Evolutionary conservation across 2,329 filamentous ascomycete genomes (phyloP).

Genomic region (Trichophyton benhamiae): DNA sequence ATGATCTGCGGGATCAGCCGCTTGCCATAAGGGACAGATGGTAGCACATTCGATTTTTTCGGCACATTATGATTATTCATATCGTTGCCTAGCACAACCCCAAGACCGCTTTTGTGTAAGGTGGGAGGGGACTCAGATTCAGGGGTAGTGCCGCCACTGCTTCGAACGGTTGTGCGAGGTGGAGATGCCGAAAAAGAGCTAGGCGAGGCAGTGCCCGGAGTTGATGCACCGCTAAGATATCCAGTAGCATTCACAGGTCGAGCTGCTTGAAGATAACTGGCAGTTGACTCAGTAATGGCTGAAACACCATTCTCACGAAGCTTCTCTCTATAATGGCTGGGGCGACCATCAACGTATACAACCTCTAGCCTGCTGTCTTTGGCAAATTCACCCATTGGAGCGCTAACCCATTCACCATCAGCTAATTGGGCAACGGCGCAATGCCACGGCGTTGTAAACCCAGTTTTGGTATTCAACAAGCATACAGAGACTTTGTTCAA

Average conservation of each 20-base stretch:
- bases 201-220: not conserved
- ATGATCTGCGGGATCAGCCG: conserved; percentile 2
- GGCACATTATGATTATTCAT: too few relatives aligned
- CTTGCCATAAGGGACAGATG: not conserved
- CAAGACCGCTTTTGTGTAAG: not conserved
- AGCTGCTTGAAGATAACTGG: not conserved
- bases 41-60: not conserved
- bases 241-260: not conserved
- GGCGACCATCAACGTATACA: conserved; percentile 4
- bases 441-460: conserved; percentile 5
- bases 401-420: conserved; percentile 3
- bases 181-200: not conserved
- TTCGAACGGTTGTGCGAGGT: not conserved
- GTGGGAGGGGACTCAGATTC: not conserved
- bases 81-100: not conserved
- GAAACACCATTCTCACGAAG: not conserved
- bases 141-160: not conserved
- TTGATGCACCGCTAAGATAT: conserved; percentile 1
- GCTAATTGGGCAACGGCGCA: conserved; percentile 1
- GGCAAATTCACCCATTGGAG: conserved; percentile 1
- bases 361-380: not conserved
- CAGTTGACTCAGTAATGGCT: not conserved
- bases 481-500: not conserved
- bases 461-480: conserved; percentile 2
- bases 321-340: conserved; percentile 6